Base-by-base conservation (phyloP, 2,329 filamentous ascomycete genomes). In the Periconia digitata region DNA sequence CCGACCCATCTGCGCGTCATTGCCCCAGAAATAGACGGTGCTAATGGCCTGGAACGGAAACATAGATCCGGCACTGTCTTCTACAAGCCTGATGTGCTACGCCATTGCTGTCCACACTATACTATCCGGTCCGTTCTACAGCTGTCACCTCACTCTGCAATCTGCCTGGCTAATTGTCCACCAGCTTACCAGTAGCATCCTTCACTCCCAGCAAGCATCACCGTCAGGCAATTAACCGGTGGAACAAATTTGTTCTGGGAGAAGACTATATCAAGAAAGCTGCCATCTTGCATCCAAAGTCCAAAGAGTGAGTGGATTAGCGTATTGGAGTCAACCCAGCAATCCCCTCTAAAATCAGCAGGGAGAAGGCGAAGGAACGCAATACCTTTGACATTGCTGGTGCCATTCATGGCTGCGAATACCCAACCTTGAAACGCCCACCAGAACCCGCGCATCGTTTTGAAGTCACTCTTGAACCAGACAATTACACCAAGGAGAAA, bases 81-180 rank as follows among this genome's bases (percentile, higher is more conserved):
- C 41, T 94, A 94, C 72, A 84, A 89, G 51, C 89, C 89, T 13
- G 87, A 94, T 69, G 85, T 90, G 61, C 80, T 81, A 49, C 79
- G 85, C 47, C 89, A 90, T 53, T 99, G 94, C 64, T 99, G 94
- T 70, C 91, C 92, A 38, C 91, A 96, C 65, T 97, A 92, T 69
- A 91, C 88, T 1, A 85, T 94, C 45, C 84, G 75, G 76, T 77
- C 58, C 44, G 65, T 47, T 3, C 32, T 13, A 10, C 27, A 10
- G 27, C 27, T 13, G 27, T 3, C n/a, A n/a, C n/a, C n/a, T n/a
- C n/a, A 43, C 34, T 22, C 10, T 16, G 20, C 20, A 27, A n/a
- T 18, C 41, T 18, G 8, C 27, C 20, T 17, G 23, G 3, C 24
- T 23, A 39, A 63, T 38, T 20, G 32, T 18, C 24, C 24, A n/a